Base-by-base conservation (phyloP, 106 monocot species). In the Dioscorea alata region DNA sequence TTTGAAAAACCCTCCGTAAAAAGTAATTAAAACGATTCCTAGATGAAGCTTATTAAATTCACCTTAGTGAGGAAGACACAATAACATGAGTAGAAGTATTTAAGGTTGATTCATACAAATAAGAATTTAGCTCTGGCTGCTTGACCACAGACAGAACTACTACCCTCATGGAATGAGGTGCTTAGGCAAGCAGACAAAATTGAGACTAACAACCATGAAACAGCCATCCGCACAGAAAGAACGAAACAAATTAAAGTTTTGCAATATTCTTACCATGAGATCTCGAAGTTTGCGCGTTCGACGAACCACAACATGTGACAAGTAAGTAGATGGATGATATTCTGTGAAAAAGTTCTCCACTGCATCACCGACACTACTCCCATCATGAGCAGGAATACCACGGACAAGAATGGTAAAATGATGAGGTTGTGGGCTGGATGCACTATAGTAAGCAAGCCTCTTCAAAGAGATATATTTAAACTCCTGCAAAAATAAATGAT, bases 371-470 rank as follows among this genome's bases (percentile, higher is more conserved):
- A 85, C 23, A 32, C 78, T 87, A 57, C 52, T 75, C 56, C 79
- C 85, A 75, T 73, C 63, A 57, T 32, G 61, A 63, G 61, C 50
- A 58, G 99, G 93, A 73, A 99, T 83, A 33, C 87, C 87, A 60
- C 90, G 90, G 67, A 99, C 93, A 71, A 99, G 87, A 63, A 99
- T 66, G 0, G 93, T 85, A 63, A 93, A 99, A 18, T 99, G 73
- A 63, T 93, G 83, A 31, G 83, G 85, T 67, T 79, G 60, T 57
- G 90, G 90, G 72, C 75, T 81, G 32, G 87, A 93, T 69, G 76
- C 65, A 76, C 69, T 78, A 68, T 90, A 99, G 65, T 81, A 69
- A 52, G 78, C 76, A 34, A 99, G 74, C 71, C 93, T 83, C 85
- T 77, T 99, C 28, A 49, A 50, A 69, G 87, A 85, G 53, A 99